A percentile compares a stretch with the other conserved stretches of the same genome.
Evolutionary conservation across 2,329 filamentous ascomycete species (phyloP).

Genomic region (Akanthomyces muscarius): DNA sequence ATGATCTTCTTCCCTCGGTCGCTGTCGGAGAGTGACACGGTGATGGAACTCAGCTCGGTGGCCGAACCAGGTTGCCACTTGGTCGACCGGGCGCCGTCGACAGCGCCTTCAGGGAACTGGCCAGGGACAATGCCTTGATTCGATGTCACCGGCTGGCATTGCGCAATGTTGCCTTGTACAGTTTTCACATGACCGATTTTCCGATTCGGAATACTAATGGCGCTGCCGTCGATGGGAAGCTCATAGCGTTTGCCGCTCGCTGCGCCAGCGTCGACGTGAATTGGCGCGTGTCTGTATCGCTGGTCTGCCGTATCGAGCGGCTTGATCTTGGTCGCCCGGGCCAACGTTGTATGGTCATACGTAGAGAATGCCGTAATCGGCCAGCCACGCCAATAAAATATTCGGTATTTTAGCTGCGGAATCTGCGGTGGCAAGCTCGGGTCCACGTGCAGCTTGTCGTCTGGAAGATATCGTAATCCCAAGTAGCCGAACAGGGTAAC

Average conservation of each 20-base stretch:
- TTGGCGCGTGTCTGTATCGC: slow-evolving; percentile 48
- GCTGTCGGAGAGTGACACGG: slow-evolving; percentile 16
- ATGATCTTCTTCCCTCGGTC: slow-evolving; percentile 19
- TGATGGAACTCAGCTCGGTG: slow-evolving; percentile 19
- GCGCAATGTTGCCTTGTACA: slow-evolving; percentile 56
- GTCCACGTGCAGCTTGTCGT: slow-evolving; percentile 54
- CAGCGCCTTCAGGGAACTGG: slow-evolving; percentile 57
- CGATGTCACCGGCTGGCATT: slow-evolving; percentile 56
- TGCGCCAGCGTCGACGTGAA: slow-evolving; percentile 54
- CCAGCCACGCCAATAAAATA: slow-evolving; percentile 30
- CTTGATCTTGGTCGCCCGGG: slow-evolving; percentile 30
- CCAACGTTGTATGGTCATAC: slow-evolving; percentile 24
- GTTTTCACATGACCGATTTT: slow-evolving; percentile 52
- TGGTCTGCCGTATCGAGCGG: slow-evolving; percentile 49
- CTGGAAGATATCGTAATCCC: slow-evolving; percentile 56
- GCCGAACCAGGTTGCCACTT: slow-evolving; percentile 23
- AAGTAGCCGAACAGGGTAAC: slow-evolving; percentile 64
- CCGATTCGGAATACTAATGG: slow-evolving; percentile 54
- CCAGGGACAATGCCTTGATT: slow-evolving; percentile 50
- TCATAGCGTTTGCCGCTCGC: slow-evolving; percentile 37
- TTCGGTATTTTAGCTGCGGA: slow-evolving; percentile 42
- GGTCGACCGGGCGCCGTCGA: slow-evolving; percentile 23
- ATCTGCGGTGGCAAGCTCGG: slow-evolving; percentile 57
- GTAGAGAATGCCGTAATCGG: slow-evolving; percentile 25
- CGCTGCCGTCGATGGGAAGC: slow-evolving; percentile 44